phyloP scores from a whole-genome alignment of 2,329 filamentous ascomycete genomes.

The Pseudogymnoascus sp. region DNA sequence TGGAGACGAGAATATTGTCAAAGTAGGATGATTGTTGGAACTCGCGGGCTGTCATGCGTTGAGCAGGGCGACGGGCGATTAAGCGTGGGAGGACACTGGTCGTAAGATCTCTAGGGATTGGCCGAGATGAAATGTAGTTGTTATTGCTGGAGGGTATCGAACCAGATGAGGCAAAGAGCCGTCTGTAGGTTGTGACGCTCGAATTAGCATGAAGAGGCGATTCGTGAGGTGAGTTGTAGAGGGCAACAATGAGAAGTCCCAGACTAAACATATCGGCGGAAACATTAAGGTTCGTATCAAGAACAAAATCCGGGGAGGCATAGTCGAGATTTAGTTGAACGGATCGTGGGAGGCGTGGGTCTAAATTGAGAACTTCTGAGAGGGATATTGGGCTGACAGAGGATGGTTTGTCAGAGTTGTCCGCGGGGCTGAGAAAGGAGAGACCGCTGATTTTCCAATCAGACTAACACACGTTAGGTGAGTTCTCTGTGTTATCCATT shows the following conservation, averaged over 20 bases:
- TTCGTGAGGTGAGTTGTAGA: constrained; percentile 89
- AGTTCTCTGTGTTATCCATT: background rate
- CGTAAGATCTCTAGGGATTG: constrained; percentile 70
- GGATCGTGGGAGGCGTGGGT: constrained; percentile 68
- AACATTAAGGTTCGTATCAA: constrained; percentile 79
- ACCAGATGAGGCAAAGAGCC: constrained; percentile 69
- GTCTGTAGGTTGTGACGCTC: constrained; percentile 76
- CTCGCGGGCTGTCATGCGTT: constrained; percentile 77
- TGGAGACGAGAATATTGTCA: constrained; percentile 92
- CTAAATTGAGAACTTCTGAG: constrained; percentile 75
- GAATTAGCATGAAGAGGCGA: constrained; percentile 79
- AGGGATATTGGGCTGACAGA: constrained; percentile 73
- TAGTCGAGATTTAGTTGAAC: constrained; percentile 92
- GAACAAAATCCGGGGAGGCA: constrained; percentile 85
- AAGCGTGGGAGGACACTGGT: constrained; percentile 71
- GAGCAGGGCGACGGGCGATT: constrained; percentile 78
- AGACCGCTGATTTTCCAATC: constrained; percentile 99
- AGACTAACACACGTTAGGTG: constrained; percentile 47
- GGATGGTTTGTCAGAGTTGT: constrained; percentile 63
- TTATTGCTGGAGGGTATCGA: constrained; percentile 72
- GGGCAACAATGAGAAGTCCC: constrained; percentile 75
- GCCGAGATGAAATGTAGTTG: constrained; percentile 71
- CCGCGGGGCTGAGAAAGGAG: constrained; percentile 75
- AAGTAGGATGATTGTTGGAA: constrained; percentile 96
- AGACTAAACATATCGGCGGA: constrained; percentile 91